Base-by-base conservation (phyloP, 2,329 filamentous ascomycete genomes). In the Pestalotiopsis sp. region DNA sequence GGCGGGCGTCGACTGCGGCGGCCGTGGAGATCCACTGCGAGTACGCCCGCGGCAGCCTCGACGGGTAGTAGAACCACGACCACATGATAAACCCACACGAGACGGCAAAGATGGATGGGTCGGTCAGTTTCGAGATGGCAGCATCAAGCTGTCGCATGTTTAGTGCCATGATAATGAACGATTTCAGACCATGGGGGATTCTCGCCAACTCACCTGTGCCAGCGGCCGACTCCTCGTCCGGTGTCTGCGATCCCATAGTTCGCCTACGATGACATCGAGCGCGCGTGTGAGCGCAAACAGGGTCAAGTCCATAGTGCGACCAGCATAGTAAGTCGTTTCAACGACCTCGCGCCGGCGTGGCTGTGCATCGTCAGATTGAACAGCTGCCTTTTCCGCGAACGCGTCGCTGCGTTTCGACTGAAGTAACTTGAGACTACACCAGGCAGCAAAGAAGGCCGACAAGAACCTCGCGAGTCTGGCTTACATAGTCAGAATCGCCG, bases 81-180 rank as follows among this genome's bases (percentile, higher is more conserved):
- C 93, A 95, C 94, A 97, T 97, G 72, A 97, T 91, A 49, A 93
- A 81, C 25, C 90, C 91, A 52, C 88, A 90, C 23, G 92, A 94
- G 41, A 86, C 79, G 59, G 91, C 89, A 78, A 97, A 97, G 20
- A 95, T 81, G 5, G 87, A 80, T 3, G 92, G 88, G 75, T 95
- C 92, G n/a, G 88, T 82, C 49, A 88, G 77, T 11, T 71, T 78
- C 27, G 82, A 81, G 70, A 84, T 71, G 27, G 79, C 67, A 12
- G 78, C 75, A 70, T 88, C 85, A 13, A 82, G 65, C 73, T 74
- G 74, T 59, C 75, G 76, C 74, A 75, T 76, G 65, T 66, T 74
- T 62, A 74, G 69, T 55, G 52, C 52, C 20, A 23, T 31, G 31
- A 36, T 9, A 2, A 36, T 9, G 11, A 17, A 60, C 31, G 23